These are phyloP conservation scores for Hypericum androsaemum DNA, from an alignment of 345 rosid genomes.

Conservation along the genomic window DNA sequence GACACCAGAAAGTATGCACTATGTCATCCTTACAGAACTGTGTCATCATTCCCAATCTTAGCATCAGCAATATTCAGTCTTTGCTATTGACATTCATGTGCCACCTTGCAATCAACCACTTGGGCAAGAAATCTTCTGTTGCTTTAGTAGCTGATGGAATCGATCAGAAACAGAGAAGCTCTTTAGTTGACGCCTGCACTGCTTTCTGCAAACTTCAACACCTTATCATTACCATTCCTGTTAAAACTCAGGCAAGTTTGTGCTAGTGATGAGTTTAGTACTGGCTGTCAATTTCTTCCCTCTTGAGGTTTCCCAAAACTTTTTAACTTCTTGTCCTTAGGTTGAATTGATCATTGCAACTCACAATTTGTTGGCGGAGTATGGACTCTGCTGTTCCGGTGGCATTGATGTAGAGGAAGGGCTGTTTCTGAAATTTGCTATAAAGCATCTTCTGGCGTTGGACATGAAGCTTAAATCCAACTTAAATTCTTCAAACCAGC, in stretches of 20 bases:
- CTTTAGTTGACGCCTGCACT: conserved; percentile 73
- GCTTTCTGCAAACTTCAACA: conserved; percentile 93
- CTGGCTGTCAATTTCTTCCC: conserved; percentile 3
- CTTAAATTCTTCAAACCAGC: conserved; percentile 35
- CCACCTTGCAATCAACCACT: conserved; percentile 47
- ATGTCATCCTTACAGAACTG: conserved; percentile 44
- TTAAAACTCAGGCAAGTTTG: conserved; percentile 64
- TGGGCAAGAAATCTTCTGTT: conserved; percentile 45
- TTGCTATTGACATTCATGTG: conserved; percentile 78
- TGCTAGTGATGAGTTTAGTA: conserved; percentile 3
- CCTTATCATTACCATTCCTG: conserved; percentile 43
- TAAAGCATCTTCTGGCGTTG: conserved; percentile 85
- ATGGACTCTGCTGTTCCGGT: conserved; percentile 88
- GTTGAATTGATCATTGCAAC: conserved; percentile 78
- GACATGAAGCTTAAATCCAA: conserved; percentile 83
- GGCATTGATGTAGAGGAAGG: conserved; percentile 79
- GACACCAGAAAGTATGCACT: conserved; percentile 11
- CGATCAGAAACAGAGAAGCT: conserved; percentile 57
- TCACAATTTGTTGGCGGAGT: conserved; percentile 88
- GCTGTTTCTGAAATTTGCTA: conserved; percentile 81
- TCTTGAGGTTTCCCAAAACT: background rate
- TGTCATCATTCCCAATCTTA: conserved; percentile 26
- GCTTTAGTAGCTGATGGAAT: conserved; percentile 34
- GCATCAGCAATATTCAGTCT: conserved; percentile 53
- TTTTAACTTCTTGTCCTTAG: conserved; percentile 26